Evolutionary conservation across 106 monocot species (phyloP), one percentile per base, ranked within the genome.

Genomic region (Dioscorea zingiberensis): DNA sequence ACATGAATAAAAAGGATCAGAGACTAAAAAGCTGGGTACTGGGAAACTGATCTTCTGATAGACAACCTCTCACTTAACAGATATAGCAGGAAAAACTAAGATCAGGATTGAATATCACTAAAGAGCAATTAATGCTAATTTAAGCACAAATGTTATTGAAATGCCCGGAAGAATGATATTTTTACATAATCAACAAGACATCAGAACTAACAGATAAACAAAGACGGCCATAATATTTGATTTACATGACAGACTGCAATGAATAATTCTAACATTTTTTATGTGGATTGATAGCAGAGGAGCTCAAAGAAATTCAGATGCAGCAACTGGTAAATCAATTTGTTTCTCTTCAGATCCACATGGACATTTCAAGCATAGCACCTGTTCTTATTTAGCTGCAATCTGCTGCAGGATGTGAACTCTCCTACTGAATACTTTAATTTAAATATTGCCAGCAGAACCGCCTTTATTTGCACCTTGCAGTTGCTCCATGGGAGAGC

Each of bases 401-500:
- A 38, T 38, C 38, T 38, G 38, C 38, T 38, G 38, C 38, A 38
- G 10, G 13, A 47, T 8, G 46, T 13, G 7, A 51, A 19, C 51
- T 19, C 15, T 51, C 51, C 13, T 4, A 51, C 51, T 2, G 19
- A 51, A 51, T 13, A 18, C 18, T 51, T 19, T 16, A 51, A 44
- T 16, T 62, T 32, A 38, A 17, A 76, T 54, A 55, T 59, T 74
- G 48, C 61, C 45, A 3, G 51, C 14, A 23, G 63, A 60, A 23
- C 78, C 73, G 13, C 64, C 65, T 60, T 95, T 94, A 61, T 85
- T 92, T 44, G 87, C 64, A 63, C 78, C 83, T 64, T 94, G 94
- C 45, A 94, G 62, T 55, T 89, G 89, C 60, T 94, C 94, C 94
- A 91, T 85, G 25, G 95, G 91, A 15, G 91, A 88, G 74, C 91